Base-by-base conservation (phyloP, 768 basidiomycete genomes). In the Auricularia cornea region DNA sequence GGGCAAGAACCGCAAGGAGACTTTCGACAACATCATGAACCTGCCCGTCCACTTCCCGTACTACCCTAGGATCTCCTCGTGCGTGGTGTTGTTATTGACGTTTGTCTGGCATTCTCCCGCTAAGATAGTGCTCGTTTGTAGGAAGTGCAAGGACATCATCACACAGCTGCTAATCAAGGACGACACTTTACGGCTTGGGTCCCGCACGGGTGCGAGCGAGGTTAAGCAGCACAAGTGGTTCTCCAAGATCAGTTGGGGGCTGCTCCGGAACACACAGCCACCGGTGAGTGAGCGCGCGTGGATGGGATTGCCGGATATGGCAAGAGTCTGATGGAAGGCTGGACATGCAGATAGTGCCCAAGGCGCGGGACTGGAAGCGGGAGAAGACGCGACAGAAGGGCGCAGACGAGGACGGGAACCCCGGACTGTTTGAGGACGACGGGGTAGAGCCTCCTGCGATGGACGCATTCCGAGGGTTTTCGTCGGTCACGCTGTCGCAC, bases 151-250 rank as follows among this genome's bases (percentile, higher is more conserved):
- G 74, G 92, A 95, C 67, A 85, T 91, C 72, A 82, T 99, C 67
- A 81, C 80, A 35, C 91, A 94, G 67, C 73, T 98, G 61, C 78
- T 99, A 70, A 90, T 92, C 81, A 99, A 99, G 79, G 87, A 90
- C 68, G 97, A 99, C 75, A 79, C 83, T 71, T 87, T 84, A 62
- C 83, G 97, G 65, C 75, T 98, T 40, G 97, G 97, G 54, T 93
- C 92, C 75, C 87, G 84, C 76, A 93, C 87, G 68, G 97, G 97
- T 30, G 97, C 97, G 63, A 96, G 94, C 72, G 97, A 99, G 76
- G 94, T 99, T 70, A 99, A 98, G 79, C 88, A 91, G 63, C 97
- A 98, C 83, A 94, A 92, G 73, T 99, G 97, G 97, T 99, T 99
- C 79, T 78, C 80, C 31, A 94, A 93, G 70, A 87, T 96, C 72